Evolutionary conservation across 345 rosid species (phyloP), one percentile per base, ranked within the genome.

Genomic region (Turritis glabra): DNA sequence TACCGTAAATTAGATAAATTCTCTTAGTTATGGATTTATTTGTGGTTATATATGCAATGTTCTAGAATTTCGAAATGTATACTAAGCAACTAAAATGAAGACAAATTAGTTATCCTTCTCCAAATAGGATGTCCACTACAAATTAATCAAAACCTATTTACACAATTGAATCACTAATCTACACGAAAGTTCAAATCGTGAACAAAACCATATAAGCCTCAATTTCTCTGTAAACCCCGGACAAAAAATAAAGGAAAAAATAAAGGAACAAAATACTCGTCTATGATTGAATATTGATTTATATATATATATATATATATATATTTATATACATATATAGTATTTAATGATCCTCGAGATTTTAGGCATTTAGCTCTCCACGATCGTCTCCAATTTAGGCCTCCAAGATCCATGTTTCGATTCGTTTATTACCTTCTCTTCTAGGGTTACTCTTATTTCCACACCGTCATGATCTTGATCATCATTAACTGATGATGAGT

Each of bases 301-400:
- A 1, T 26, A 53, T 19, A 18, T 10, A 7, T n/a, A n/a, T n/a
- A n/a, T n/a, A n/a, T n/a, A n/a, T n/a, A n/a, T n/a, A n/a, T n/a
- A n/a, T n/a, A 26, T 26, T 6, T 15, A 1, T 26, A 53, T 19
- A 18, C n/a, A n/a, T 10, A 7, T 22, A 26, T 3, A 48, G 7
- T 21, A 72, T 48, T 23, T 22, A 62, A 62, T 12, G 53, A 40
- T 60, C 63, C 17, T 40, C 56, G 13, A 52, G 40, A 69, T 60
- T 52, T 57, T 3, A 38, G 33, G 21, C 13, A 61, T 41, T 56
- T 77, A 77, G 77, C 72, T 78, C 30, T 78, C 81, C 59, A 59
- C 78, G 62, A 78, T 78, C 8, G 81, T 78, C 69, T 73, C 78
- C 62, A 78, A 78, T 22, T 33, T 72, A 60, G 81, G 81, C 19